Conservation (phyloP, 2,329 filamentous ascomycete genomes). For the Claviceps capensis region DNA sequence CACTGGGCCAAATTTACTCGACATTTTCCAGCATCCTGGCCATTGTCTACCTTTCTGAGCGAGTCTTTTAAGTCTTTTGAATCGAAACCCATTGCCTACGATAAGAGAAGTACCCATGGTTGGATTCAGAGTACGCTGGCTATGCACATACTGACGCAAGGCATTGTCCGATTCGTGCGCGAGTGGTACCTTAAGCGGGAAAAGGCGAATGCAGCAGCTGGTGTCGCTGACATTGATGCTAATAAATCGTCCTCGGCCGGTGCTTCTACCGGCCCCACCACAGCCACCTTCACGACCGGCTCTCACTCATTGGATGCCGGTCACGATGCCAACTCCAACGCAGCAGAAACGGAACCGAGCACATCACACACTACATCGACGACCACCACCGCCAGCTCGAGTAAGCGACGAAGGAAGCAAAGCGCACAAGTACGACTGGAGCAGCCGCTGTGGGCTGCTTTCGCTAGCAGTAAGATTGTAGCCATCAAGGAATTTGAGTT, state of each 20-base stretch:
- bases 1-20: conserved; percentile 33
- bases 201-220: conserved; percentile 35
- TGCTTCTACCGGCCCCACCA: conserved; percentile 1
- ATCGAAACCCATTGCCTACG: conserved; percentile 27
- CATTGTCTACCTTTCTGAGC: conserved; percentile 29
- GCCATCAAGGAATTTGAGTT: conserved; percentile 85
- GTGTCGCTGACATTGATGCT: conserved; percentile 47
- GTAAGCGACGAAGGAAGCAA: conserved; percentile 78
- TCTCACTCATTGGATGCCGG: not conserved
- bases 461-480: conserved; percentile 92
- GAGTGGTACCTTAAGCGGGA: conserved; percentile 53
- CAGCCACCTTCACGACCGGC: conserved; percentile 9
- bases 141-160: conserved; percentile 63
- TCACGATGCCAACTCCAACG: conserved; percentile 29
- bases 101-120: conserved; percentile 45
- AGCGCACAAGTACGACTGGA: conserved; percentile 80
- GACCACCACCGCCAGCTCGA: conserved; percentile 28
- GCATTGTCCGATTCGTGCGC: conserved; percentile 55
- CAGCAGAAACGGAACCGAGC: conserved; percentile 36
- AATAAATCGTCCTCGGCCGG: conserved; percentile 32
- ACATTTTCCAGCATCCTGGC: conserved; percentile 33
- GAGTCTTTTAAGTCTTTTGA: conserved; percentile 38
- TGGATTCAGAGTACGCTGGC: conserved; percentile 57
- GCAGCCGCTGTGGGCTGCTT: conserved; percentile 85
- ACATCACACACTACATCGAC: conserved; percentile 15